Evolutionary conservation across 805 yeast genomes (phyloP), one percentile per base, ranked within the genome.

Genomic region (Saturnispora serradocipensis): DNA sequence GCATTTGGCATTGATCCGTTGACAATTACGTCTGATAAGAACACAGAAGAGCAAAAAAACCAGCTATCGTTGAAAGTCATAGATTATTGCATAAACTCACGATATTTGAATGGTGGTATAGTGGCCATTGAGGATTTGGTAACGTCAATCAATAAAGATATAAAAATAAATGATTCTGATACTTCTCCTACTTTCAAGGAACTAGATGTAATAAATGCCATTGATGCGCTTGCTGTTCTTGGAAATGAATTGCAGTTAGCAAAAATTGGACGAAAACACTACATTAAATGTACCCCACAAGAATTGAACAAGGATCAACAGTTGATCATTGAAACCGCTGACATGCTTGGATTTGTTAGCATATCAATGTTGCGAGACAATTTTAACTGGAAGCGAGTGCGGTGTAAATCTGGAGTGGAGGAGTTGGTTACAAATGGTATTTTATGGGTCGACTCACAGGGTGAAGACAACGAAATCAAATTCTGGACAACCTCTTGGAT

Each of bases 1-100:
- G 78, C 82, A 58, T 82, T 89, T 28, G 97, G 97, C 1, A 82
- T 89, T 18, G 97, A 90, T 63, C 93, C 96, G 0, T 64, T 90
- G 27, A 71, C 72, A n/a, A 61, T 64, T 49, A 65, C 63, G 0
- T 53, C 59, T 32, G 67, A 70, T 20, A 62, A 60, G 15, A 71
- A 67, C 38, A 62, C 63, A 9, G 72, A 71, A 6, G 89, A 84
- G 58, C 84, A 77, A 58, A 74, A 75, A 55, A 78, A 81, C 54
- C 88, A 84, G 39, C 67, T 91, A 18, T 80, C 88, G 3, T 84
- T 88, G 13, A 77, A 83, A 52, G 71, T 89, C 15, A 83, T 89
- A 13, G 96, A 89, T 59, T 71, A 83, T 3, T 86, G 95, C 61
- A 80, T 83, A 50, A 72, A 73, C 24, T 84, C 91, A 2, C 69